A percentile compares a stretch with the other conserved stretches of the same genome.
phyloP scores from a whole-genome alignment of 2,329 filamentous ascomycete species.

The Microdochium paspali region DNA sequence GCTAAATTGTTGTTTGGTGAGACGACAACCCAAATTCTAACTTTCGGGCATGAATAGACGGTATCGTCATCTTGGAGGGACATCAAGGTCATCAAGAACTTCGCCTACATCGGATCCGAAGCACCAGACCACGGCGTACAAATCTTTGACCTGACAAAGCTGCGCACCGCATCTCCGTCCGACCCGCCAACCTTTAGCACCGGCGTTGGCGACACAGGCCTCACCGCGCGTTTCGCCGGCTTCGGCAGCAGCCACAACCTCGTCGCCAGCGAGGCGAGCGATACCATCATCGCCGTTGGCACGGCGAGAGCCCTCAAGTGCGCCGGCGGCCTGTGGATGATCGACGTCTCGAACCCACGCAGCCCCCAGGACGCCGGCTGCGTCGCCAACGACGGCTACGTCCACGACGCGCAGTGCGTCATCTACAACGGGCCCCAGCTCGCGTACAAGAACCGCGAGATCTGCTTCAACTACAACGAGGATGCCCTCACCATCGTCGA shows the following conservation, averaged over 20 bases:
- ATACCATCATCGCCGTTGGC: conserved; percentile 35
- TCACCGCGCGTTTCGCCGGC: conserved; percentile 22
- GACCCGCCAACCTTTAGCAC: conserved; percentile 23
- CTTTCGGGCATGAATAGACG: no score
- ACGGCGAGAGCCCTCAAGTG: conserved; percentile 30
- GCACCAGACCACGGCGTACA: conserved; percentile 45
- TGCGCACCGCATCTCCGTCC: conserved; percentile 32
- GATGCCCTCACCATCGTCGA: conserved; percentile 44
- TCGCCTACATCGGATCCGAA: conserved; percentile 28
- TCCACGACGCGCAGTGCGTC: conserved; percentile 46
- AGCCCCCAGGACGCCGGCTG: conserved; percentile 45
- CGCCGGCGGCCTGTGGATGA: conserved; percentile 43
- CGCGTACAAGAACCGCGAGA: conserved; percentile 35
- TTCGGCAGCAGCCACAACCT: conserved; percentile 41
- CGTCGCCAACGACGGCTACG: conserved; percentile 44
- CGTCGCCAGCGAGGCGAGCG: conserved; percentile 37
- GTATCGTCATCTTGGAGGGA: conserved; percentile 27
- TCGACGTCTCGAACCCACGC: conserved; percentile 43
- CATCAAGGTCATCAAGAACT: conserved; percentile 26
- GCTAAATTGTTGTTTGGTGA: no score
- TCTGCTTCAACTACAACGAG: conserved; percentile 49
- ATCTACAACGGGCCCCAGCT: conserved; percentile 40
- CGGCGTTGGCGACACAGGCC: conserved; percentile 20
- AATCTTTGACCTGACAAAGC: conserved; percentile 53
- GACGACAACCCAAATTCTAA: no score